Base-by-base conservation (phyloP, 139 green algal genomes). In the Dunaliella primolecta region DNA sequence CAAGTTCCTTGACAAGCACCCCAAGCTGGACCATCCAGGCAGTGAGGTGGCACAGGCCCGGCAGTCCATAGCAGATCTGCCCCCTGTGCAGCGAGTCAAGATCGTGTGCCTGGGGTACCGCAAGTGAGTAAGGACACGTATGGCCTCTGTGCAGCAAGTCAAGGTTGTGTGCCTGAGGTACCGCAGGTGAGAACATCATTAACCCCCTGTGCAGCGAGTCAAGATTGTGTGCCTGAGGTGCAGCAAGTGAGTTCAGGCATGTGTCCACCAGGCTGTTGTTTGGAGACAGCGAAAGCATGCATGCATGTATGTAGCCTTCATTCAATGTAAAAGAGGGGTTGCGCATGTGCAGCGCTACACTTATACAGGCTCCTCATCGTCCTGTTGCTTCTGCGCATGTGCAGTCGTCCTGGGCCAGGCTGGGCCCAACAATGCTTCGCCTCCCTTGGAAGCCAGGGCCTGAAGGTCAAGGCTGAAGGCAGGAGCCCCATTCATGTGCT, bases 21-120 rank as follows among this genome's bases (percentile, higher is more conserved):
- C 46, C 46, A 64, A 79, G 0, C 70, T 84, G 71, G 34, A 75
- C 56, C 81, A 85, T 36, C 29, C 56, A 7, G 32, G 81, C 32
- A 64, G 34, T 0, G 86, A 92, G 71, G 80, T 90, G 0, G 1
- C 23, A 1, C 35, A 35, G 30, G 77, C 86, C 27, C 36, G 64
- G 31, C 38, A 81, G 3, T 32, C 29, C 0, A 46, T 91, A 25
- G 46, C 79, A 2, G 3, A 38, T 2, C 38, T 93, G 35, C 72
- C 74, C 7, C 86, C 83, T 46, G 89, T 91, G 15, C 79, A 87
- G 79, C 46, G 70, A n/a, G 93, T 88, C 85, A 81, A 80, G n/a
- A 82, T 94, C 0, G 76, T 87, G 0, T 86, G 80, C 34, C 78
- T 91, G 2, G 83, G 87, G 0, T 94, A 91, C 81, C 78, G 86